phyloP scores from a whole-genome alignment of 371 early-diverging fungal genomes.

The Rhizopus sp. region DNA sequence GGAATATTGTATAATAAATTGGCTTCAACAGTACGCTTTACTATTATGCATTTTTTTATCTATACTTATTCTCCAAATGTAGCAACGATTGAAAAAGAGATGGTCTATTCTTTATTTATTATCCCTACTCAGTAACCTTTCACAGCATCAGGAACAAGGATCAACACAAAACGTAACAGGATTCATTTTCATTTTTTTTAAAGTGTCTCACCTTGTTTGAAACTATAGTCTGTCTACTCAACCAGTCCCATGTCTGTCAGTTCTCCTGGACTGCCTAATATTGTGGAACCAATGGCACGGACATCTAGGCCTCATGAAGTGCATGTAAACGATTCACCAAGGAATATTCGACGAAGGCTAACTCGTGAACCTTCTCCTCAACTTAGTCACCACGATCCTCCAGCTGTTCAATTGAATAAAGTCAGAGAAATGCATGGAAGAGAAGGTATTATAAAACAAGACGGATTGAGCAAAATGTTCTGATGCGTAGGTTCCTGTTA shows the following conservation, averaged over 20 bases:
- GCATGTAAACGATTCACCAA: slow-evolving; percentile 17
- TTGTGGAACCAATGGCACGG: slow-evolving; percentile 16
- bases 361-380: slow-evolving; percentile 14
- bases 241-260: not conserved
- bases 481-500: slow-evolving; percentile 9
- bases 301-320: slow-evolving; percentile 31
- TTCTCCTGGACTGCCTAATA: slow-evolving; percentile 19
- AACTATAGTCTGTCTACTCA: not conserved
- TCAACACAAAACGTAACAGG: not conserved
- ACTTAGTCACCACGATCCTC: slow-evolving; percentile 13
- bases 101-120: slow-evolving; percentile 81
- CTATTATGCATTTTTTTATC: not conserved
- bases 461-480: slow-evolving; percentile 18
- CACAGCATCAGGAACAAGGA: not conserved
- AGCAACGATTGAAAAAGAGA: slow-evolving; percentile 55
- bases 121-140: slow-evolving; percentile 49
- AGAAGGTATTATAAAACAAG: slow-evolving; percentile 9
- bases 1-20: slow-evolving; percentile 67
- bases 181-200: too few species aligned
- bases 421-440: slow-evolving; percentile 29
- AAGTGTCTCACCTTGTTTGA: too few species aligned
- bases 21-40: slow-evolving; percentile 48
- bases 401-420: slow-evolving; percentile 34
- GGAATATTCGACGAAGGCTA: slow-evolving; percentile 40
- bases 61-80: not conserved